Base-by-base conservation (phyloP, 129 eudicot species). In the Ambrosia trifida region DNA sequence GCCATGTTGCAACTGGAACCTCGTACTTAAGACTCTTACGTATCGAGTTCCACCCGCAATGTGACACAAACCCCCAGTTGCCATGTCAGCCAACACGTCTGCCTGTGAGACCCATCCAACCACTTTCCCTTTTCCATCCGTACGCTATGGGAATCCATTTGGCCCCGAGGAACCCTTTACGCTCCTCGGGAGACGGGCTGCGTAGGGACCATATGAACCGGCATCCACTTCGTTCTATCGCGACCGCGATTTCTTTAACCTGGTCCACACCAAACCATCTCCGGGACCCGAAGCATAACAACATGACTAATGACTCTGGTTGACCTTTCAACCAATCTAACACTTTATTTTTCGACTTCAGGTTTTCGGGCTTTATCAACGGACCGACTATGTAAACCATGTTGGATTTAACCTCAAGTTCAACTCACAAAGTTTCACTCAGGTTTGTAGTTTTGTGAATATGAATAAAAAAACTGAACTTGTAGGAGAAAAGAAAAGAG, bases 301-400 rank as follows among this genome's bases (percentile, higher is more conserved):
- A 53, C 41, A 82, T 2, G 28, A 78, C 83, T 1, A 83, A 73
- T 4, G 83, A 78, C 66, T 56, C 9, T 4, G 85, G 82, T 36
- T 87, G 89, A 49, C 58, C 46, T 16, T 82, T 71, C n/a, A 87
- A 69, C 94, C 94, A 87, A 43, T 57, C 11, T 61, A 84, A 45
- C 13, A 71, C n/a, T 1, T 66, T 35, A 0, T 32, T 3, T 13
- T 63, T 0, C 0, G 28, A 32, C 2, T 11, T 38, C 4, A 20
- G 69, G 4, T 58, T 73, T 45, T 49, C 72, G 3, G 61, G 59
- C 32, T 87, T 82, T 14, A 87, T 8, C 33, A 87, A 17, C 3
- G 95, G 95, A 44, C 95, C 95, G 8, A 80, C 80, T 0, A 87
- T 32, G 63, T 80, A 87, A 0, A 87, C n/a, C n/a, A n/a, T n/a